Evolutionary conservation across 148 eudicot genomes (phyloP), one percentile per base, ranked within the genome.

Genomic region (Camellia japonica): DNA sequence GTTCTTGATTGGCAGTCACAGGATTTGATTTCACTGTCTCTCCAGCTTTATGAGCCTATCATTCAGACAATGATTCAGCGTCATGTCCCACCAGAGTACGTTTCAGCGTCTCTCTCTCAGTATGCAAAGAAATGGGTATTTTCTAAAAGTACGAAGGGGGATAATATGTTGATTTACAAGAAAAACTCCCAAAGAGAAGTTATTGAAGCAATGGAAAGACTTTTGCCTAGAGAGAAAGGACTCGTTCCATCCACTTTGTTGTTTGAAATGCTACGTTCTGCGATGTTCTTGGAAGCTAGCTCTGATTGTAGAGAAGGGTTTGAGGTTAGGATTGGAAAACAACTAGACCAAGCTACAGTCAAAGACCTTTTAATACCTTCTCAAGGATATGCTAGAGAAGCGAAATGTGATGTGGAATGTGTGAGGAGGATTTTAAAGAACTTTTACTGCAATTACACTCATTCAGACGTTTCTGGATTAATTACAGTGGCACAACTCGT

Each of bases 291-390:
- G 30, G 82, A 84, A 7, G 90, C 93, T 1, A 69, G 71, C 56
- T 38, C 63, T 0, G 84, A 80, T 7, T 92, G 93, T 61, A 82
- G 76, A 73, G 80, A 79, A 20, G 86, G 90, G 19, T 58, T 91
- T 10, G 97, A 92, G 82, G 76, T 58, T n/a, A 87, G 93, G 68
- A 85, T 92, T 0, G 95, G 97, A 38, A 90, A 82, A 75, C 90
- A 87, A 51, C 76, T 94, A 30, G 91, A 91, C 55, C 79, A 61
- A 11, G 89, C 88, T 3, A 80, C 85, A 0, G 87, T 83, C 0
- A 74, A 83, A 60, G 95, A 94, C 83, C 86, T 94, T 65, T 78
- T 90, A n/a, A 88, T 88, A 72, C 90, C 94, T 54, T 80, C 83
- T 44, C 82, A 69, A 61, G 89, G 89, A 11, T 85, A 87, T 56